These are phyloP conservation scores for Aspergillus fischeri DNA, from an alignment of 2,329 filamentous ascomycete species.

Conservation along the genomic window DNA sequence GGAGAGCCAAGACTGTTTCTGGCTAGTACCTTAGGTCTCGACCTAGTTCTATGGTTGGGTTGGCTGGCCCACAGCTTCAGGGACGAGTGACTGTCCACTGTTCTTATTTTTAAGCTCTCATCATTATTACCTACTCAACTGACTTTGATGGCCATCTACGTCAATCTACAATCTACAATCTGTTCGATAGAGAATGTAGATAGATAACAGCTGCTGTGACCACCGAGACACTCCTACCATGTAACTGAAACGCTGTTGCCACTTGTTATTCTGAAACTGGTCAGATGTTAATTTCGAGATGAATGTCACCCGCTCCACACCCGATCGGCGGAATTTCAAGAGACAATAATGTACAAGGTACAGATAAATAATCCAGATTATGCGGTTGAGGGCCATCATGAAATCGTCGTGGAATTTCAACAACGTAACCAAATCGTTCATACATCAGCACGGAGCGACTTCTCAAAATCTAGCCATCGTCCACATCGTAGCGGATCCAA, in stretches of 20 bases:
- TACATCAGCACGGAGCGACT: constrained; percentile 27
- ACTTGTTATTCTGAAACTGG: constrained; percentile 11
- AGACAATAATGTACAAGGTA: neutral
- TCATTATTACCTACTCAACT: neutral
- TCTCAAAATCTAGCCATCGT: constrained; percentile 69
- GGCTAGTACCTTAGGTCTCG: neutral
- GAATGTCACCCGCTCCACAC: neutral
- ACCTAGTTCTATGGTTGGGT: neutral
- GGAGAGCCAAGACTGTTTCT: neutral
- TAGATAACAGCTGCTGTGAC: neutral
- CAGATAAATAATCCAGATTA: neutral
- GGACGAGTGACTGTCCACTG: neutral
- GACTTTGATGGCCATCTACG: neutral
- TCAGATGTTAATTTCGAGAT: neutral
- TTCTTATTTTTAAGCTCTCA: neutral
- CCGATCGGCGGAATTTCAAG: neutral
- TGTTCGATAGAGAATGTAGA: neutral
- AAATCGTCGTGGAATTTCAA: neutral
- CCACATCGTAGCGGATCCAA: constrained; percentile 72
- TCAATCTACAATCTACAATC: neutral
- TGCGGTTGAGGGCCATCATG: neutral
- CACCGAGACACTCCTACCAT: too few relatives aligned
- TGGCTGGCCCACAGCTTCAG: neutral
- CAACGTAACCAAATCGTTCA: neutral
- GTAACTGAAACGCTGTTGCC: neutral